A percentile compares a stretch with the other conserved stretches of the same genome.
These are phyloP conservation scores for Dipodascus geniculatus DNA, from an alignment of 805 yeast genomes.

Conservation along the genomic window DNA sequence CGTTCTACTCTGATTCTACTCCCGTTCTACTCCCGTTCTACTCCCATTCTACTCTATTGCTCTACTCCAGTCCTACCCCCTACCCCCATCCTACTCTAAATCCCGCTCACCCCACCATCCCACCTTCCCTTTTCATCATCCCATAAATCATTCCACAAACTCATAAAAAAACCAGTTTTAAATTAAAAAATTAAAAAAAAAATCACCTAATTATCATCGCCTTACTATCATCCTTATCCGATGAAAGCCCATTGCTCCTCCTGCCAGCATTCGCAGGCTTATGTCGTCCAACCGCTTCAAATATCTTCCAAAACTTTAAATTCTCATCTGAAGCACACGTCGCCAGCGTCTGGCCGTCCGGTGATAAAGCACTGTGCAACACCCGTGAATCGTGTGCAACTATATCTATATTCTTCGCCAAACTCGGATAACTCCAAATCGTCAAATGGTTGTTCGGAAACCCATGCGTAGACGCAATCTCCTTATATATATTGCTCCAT, in stretches of 20 bases:
- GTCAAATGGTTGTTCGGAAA: conserved; percentile 78
- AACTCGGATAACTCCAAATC: conserved; percentile 74
- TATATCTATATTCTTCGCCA: conserved; percentile 81
- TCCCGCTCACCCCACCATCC: too few relatives aligned
- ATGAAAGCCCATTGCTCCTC: conserved; percentile 22
- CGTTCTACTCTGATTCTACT: too few relatives aligned
- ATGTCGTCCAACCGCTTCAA: conserved; percentile 41
- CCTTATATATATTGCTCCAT: conserved; percentile 60
- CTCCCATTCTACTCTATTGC: too few relatives aligned
- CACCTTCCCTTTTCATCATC: not conserved
- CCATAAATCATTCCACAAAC: not conserved
- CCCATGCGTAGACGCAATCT: conserved; percentile 90
- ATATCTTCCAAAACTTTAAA: conserved; percentile 86
- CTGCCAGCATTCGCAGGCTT: conserved; percentile 12
- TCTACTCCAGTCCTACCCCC: too few relatives aligned
- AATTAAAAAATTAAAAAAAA: too few relatives aligned
- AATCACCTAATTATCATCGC: conserved; percentile 39
- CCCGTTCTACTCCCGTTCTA: too few relatives aligned
- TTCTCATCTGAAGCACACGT: conserved; percentile 96
- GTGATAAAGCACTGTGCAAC: conserved; percentile 70
- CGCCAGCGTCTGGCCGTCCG: conserved; percentile 82
- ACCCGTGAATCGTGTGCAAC: conserved; percentile 88
- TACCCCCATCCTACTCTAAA: too few relatives aligned
- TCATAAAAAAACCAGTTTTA: too few relatives aligned
- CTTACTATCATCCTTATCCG: conserved; percentile 38